Evolutionary conservation across 1,284 basidiomycete genomes (phyloP), one percentile per base, ranked within the genome.

Genomic region (Paramarasmius palmivorus): DNA sequence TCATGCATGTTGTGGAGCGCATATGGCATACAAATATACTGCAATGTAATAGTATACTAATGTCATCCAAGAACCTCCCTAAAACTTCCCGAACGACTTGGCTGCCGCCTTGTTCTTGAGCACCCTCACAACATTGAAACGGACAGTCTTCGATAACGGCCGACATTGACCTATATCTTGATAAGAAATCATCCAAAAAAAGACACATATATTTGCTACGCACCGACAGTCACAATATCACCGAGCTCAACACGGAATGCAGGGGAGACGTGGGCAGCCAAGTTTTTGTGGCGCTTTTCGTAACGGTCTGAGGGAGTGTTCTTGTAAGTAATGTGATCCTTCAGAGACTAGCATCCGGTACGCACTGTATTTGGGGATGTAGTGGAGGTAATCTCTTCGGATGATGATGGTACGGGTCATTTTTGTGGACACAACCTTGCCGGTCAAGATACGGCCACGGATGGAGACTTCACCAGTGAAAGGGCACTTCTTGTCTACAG

Each of bases 351-450:
- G 23, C 25, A 45, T 3, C 22, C 6, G 14, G 6, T 7, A 76
- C 77, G 62, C 70, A 93, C 92, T 93, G 87, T 99, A 99, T 84
- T 99, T 99, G 66, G 95, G 93, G 70, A 99, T 87, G 78, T 93
- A 99, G 82, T 98, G 97, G 53, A 96, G 87, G 76, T 98, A 99
- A 74, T 99, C 97, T 69, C 97, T 84, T 63, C 97, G 95, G 79
- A 99, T 95, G 78, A 99, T 87, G 73, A 98, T 84, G 59, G 97
- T 99, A 70, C 97, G 93, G 74, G 90, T 97, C 97, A 99, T 99
- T 85, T 99, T 99, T 49, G 95, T 98, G 62, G 96, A 98, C 56
- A 99, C 81, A 63, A 99, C 95, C 73, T 91, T 92, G 74, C 97
- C 97, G 57, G 94, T 96, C 63, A 99, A 79, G 78, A 99, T 98